Evolutionary conservation across 2,329 filamentous ascomycete species (phyloP).

Genomic region (Penicillium brevicompactum): DNA sequence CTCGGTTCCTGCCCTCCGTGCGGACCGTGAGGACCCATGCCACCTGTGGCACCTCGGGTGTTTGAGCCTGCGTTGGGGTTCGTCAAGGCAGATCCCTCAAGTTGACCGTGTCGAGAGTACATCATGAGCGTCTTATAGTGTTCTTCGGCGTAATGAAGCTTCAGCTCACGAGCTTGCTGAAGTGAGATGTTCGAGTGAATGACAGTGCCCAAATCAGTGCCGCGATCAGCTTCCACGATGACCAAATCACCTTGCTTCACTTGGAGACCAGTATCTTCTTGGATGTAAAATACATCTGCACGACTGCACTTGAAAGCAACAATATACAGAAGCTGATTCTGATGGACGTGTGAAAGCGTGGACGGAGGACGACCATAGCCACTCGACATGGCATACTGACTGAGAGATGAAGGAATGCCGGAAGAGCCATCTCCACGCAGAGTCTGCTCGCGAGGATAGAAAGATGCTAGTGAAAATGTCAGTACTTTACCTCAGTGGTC

Average conservation of each 20-base stretch:
- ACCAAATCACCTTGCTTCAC: slow-evolving; percentile 92
- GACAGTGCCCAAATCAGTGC: slow-evolving; percentile 92
- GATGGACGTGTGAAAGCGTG: slow-evolving; percentile 39
- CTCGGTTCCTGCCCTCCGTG: slow-evolving; percentile 73
- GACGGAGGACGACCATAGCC: slow-evolving; percentile 42
- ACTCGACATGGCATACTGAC: slow-evolving; percentile 43
- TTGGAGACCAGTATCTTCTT: slow-evolving; percentile 88
- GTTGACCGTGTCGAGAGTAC: slow-evolving; percentile 78
- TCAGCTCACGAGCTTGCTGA: slow-evolving; percentile 82
- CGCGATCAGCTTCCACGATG: slow-evolving; percentile 95
- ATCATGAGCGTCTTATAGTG: slow-evolving; percentile 99
- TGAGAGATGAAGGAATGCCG: slow-evolving; percentile 39
- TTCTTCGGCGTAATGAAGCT: slow-evolving; percentile 89
- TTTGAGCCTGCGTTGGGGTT: slow-evolving; percentile 59
- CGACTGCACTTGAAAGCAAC: slow-evolving; percentile 96
- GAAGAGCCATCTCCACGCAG: slow-evolving; percentile 39
- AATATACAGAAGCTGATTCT: slow-evolving; percentile 63
- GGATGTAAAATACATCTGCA: slow-evolving; percentile 95
- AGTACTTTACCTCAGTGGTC: slow-evolving; percentile 35
- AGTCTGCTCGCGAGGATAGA: slow-evolving; percentile 45
- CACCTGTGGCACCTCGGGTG: slow-evolving; percentile 71
- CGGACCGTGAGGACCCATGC: slow-evolving; percentile 74
- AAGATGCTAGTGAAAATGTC: slow-evolving; percentile 45
- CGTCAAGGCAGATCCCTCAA: slow-evolving; percentile 44
- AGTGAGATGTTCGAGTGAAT: slow-evolving; percentile 85